phyloP scores from a whole-genome alignment of 1,139 yeast genomes.

The Scheffersomyces stambukii region DNA sequence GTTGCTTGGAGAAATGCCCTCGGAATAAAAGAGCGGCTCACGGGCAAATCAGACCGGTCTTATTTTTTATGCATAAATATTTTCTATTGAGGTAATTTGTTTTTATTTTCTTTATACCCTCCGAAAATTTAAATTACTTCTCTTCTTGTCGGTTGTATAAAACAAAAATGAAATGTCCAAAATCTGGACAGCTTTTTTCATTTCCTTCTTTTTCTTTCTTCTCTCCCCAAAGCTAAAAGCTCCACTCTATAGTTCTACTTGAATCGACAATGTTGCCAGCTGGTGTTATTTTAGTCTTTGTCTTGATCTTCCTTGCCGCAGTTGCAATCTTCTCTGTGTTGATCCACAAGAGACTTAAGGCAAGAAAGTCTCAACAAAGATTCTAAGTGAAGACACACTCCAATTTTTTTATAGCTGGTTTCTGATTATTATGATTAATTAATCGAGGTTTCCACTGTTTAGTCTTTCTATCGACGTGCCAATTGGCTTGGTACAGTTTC shows the following conservation, averaged over 20 bases:
- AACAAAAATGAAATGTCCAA: too few species aligned
- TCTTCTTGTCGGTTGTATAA: too few species aligned
- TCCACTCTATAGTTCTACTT: neutral
- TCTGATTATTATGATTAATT: neutral
- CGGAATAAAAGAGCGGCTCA: too few species aligned
- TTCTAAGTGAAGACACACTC: constrained; percentile 23
- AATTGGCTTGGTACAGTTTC: neutral
- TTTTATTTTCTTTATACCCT: too few species aligned
- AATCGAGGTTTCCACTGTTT: neutral
- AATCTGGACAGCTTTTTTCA: too few species aligned
- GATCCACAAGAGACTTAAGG: constrained; percentile 36
- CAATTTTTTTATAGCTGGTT: neutral
- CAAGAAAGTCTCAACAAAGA: constrained; percentile 46
- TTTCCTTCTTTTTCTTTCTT: constrained; percentile 5
- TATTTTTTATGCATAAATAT: too few species aligned
- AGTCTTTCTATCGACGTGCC: neutral
- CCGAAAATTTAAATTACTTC: too few species aligned
- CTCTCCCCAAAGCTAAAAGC: constrained; percentile 1
- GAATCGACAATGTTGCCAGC: constrained; percentile 39
- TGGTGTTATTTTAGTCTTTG: constrained; percentile 50
- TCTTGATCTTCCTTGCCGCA: constrained; percentile 41
- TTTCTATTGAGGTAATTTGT: too few species aligned
- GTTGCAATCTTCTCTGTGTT: constrained; percentile 32
- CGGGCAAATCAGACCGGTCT: too few species aligned
- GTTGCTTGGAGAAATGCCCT: too few species aligned